phyloP scores from a whole-genome alignment of 2,329 filamentous ascomycete genomes.

The Metarhizium album region DNA sequence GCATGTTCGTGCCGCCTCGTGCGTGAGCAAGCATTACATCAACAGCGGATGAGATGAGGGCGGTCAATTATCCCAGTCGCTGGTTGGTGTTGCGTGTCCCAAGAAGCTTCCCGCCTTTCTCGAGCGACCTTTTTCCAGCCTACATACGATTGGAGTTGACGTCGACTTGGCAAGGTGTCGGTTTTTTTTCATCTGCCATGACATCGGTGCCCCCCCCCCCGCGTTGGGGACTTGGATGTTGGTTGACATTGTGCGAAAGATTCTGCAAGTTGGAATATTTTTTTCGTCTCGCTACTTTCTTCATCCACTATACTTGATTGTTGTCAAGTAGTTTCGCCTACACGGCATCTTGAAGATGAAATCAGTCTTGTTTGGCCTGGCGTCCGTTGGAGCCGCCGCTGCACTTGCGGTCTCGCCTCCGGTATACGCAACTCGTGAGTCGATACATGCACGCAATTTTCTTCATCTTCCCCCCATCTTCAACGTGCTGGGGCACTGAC shows the following conservation, averaged over 20 bases:
- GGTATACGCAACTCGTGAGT: slow-evolving; percentile 16
- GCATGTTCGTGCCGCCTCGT: too few relatives aligned
- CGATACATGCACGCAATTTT: background rate
- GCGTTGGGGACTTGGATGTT: background rate
- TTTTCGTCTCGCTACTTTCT: too few relatives aligned
- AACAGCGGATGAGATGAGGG: too few relatives aligned
- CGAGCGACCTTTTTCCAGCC: background rate
- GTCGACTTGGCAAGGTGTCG: background rate
- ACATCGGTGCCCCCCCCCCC: too few relatives aligned
- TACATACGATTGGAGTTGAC: too few relatives aligned
- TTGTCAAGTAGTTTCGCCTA: background rate
- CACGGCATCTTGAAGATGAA: background rate
- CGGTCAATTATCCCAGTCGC: too few relatives aligned
- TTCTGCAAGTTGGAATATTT: too few relatives aligned
- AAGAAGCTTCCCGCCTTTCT: background rate
- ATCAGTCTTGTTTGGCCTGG: background rate
- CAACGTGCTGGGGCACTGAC: background rate
- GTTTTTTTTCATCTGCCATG: too few relatives aligned
- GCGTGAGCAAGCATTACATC: too few relatives aligned
- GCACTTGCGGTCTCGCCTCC: slow-evolving; percentile 12
- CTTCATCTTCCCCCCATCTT: background rate
- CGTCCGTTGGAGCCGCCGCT: slow-evolving; percentile 4
- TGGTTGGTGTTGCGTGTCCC: background rate
- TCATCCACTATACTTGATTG: background rate
- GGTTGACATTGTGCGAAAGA: too few relatives aligned